Conservation (phyloP, 2,329 filamentous ascomycete species). For the Nigrospora sphaerica region DNA sequence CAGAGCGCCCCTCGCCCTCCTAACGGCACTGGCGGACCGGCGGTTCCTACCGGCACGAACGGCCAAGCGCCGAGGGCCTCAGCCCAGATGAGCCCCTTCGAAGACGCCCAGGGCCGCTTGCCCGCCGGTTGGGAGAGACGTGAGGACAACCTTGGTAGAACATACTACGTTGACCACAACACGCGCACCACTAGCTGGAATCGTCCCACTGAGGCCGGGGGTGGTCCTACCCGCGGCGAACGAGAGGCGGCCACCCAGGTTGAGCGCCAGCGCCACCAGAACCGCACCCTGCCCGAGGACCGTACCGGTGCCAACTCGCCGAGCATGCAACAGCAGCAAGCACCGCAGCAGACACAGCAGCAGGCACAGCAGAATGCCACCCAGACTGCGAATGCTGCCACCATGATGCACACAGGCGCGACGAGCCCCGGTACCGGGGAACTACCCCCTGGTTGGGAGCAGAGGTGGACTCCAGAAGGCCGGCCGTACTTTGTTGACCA, state of each 20-base stretch:
- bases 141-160: constrained; percentile 89
- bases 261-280: constrained; percentile 89
- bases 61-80: constrained; percentile 30
- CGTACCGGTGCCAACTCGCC: constrained; percentile 90
- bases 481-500: constrained; percentile 97
- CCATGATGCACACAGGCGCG: constrained; percentile 91
- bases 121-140: constrained; percentile 93
- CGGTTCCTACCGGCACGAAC: constrained; percentile 26
- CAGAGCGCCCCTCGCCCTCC: constrained; percentile 37
- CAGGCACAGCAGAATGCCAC: constrained; percentile 26
- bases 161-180: constrained; percentile 98
- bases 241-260: constrained; percentile 88
- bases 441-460: constrained; percentile 92
- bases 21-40: constrained; percentile 25
- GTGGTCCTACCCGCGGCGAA: constrained; percentile 68
- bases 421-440: constrained; percentile 93
- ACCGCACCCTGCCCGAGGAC: constrained; percentile 91
- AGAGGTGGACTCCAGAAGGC: constrained; percentile 90
- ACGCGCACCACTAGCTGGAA: constrained; percentile 96
- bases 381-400: constrained; percentile 44
- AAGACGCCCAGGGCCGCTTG: constrained; percentile 88
- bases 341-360: constrained; percentile 24
- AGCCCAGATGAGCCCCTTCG: constrained; percentile 78
- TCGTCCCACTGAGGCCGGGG: constrained; percentile 72
- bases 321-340: constrained; percentile 53